Base-by-base conservation (phyloP, 2,329 filamentous ascomycete species). In the Whalleya microplaca region DNA sequence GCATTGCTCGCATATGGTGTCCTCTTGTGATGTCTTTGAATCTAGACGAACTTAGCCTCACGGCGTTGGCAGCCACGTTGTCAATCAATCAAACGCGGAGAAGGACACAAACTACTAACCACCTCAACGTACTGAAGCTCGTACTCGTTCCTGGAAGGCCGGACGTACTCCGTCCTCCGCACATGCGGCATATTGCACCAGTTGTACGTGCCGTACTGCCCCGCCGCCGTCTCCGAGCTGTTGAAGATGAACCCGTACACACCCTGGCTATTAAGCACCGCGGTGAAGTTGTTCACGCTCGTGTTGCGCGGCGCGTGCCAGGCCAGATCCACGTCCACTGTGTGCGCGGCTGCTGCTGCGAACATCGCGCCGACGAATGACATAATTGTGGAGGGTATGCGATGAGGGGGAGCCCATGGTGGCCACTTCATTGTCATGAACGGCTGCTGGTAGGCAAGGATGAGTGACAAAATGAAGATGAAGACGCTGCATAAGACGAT, bases 141-240 rank as follows among this genome's bases (percentile, higher is more conserved):
- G 68, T 84, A 92, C n/a, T 81, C 82, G 0, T 73, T 27, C 4
- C 23, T 61, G 1, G 75, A 65, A 0, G 82, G 76, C 58, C 73
- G 79, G 14, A 79, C 71, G 68, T 95, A 95, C 66, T 91, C 88
- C 14, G 73, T 72, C 20, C 71, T 75, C 29, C 90, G 81, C n/a
- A 90, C 88, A 74, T 94, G 91, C 0, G 91, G 91, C 90, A 95
- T 95, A 68, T 95, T 93, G 73, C 91, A 95, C 81, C 82, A 94
- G 71, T 94, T 92, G 73, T 93, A 93, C 1, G 76, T 80, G 5
- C 85, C 84, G 72, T 90, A 88, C 40, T 77, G 64, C 0, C 73
- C 68, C 51, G 79, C 74, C 0, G 89, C 84, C 0, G 83, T 82
- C 1, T 75, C 63, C 1, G 88, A 91, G 32, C 82, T 80, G 67